Base-by-base conservation (phyloP, 352 stramenopile genomes). In the Phytophthora capsici region DNA sequence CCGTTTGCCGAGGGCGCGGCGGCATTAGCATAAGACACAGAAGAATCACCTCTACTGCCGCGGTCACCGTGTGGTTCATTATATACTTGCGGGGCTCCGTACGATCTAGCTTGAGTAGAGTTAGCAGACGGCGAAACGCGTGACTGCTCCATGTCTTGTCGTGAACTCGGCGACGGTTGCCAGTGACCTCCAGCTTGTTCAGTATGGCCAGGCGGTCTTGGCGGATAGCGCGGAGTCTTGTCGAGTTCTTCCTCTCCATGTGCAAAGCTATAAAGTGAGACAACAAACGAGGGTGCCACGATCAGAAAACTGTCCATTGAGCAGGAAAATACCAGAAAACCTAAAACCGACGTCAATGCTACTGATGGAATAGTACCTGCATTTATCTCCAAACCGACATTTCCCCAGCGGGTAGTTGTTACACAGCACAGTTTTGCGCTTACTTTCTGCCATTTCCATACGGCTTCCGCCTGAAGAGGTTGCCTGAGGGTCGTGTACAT, bases 301-400 rank as follows among this genome's bases (percentile, higher is more conserved):
- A 77, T 80, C 53, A 71, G 51, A 68, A 30, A 73, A 54, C 54
- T 20, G 48, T 71, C 64, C 44, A 72, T 72, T 72, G 53, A 61
- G 50, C 19, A 58, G 61, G 57, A 61, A 55, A 43, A 44, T 47
- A 19, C 17, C 59, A 57, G 23, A 34, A 12, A 61, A 43, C 34
- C 37, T 62, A 65, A 26, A 52, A 13, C 30, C 61, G 32, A 63
- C 44, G 36, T 25, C 46, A 67, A 66, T 50, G 16, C 63, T 71
- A 66, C 47, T 61, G 23, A 61, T 73, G 54, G 30, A 67, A 69
- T 71, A 69, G 61, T 85, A 94, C 84, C 77, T 94, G 84, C 87
- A 95, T 37, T 87, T 89, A 74, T 91, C 85, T 54, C 87, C 87
- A 77, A 84, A 95, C 52, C 85, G 84, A 62, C 87, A 95, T n/a